Evolutionary conservation across 139 green algal species (phyloP), one percentile per base, ranked within the genome.

Genomic region (Zygnema cylindricum): DNA sequence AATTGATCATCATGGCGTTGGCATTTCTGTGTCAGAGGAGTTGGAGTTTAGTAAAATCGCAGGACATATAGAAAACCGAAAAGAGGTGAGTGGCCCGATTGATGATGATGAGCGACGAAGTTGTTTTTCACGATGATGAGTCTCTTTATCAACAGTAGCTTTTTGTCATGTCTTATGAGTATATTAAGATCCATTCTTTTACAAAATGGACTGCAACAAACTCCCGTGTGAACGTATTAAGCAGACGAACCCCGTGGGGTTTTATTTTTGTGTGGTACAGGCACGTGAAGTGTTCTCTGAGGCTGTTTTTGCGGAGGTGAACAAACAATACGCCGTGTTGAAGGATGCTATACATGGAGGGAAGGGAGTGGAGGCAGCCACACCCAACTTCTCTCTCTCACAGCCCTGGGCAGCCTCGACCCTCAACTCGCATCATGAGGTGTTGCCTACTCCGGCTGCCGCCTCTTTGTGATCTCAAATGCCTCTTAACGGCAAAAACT

Each of bases 1-100:
- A 1, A 96, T 95, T 3, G 93, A 94, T 77, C 96, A 81, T 78
- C 86, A 88, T n/a, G 89, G 89, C 7, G 41, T 85, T 0, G 89
- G 82, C 43, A 78, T 93, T 1, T 86, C 86, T 22, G 82, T 93
- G 0, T 77, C 43, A 1, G 32, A 76, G 38, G 85, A 91, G 82
- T 73, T 93, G 2, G 81, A 93, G 54, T 57, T 89, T 69, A 69
- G 77, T 76, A 33, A 39, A 32, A 2, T 89, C 33, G 36, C 33
- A 35, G 25, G 41, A 40, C 35, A 69, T 7, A 69, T 81, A 32
- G 81, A 82, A 36, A 43, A 86, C 42, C 79, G 38, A 11, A 85
- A 85, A 11, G 3, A 49, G 77, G 77, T 85, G 77, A 85, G 77
- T 7, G 7, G 35, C 77, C 32, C 25, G 22, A 82, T 22, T 35